phyloP scores from a whole-genome alignment of 1,139 yeast species.

The Geotrichum cucujoidarum region DNA sequence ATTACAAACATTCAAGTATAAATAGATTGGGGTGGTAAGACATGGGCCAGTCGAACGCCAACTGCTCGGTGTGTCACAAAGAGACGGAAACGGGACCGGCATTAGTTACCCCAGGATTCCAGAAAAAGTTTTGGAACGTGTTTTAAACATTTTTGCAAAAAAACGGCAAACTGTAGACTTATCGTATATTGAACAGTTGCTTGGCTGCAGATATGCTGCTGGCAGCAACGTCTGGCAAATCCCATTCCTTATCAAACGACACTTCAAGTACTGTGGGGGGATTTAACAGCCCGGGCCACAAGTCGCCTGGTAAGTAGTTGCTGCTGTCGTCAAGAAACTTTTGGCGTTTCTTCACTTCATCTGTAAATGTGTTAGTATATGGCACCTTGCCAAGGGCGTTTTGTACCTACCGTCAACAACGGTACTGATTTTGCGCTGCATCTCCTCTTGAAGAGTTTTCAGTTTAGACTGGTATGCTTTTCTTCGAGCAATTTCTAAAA shows the following conservation, averaged over 20 bases:
- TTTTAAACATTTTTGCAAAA: too few species aligned
- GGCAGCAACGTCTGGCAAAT: constrained; percentile 14
- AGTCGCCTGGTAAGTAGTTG: constrained; percentile 47
- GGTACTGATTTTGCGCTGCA: constrained; percentile 38
- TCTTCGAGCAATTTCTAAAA: constrained; percentile 50
- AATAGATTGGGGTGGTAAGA: too few species aligned
- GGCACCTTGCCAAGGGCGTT: background rate
- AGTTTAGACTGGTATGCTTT: constrained; percentile 40
- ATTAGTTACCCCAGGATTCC: too few species aligned
- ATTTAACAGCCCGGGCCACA: constrained; percentile 45
- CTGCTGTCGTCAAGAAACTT: constrained; percentile 14
- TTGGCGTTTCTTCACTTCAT: constrained; percentile 12
- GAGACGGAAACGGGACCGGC: too few species aligned
- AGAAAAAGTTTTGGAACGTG: too few species aligned
- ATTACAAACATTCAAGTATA: too few species aligned
- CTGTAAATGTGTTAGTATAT: background rate
- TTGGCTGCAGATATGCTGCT: constrained; percentile 6
- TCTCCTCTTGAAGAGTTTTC: constrained; percentile 38
- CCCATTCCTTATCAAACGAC: constrained; percentile 10
- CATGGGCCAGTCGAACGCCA: too few species aligned
- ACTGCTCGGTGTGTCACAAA: too few species aligned
- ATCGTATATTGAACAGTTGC: background rate
- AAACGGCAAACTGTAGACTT: too few species aligned
- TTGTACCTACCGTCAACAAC: constrained; percentile 27
- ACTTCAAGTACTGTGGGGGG: constrained; percentile 23